Evolutionary conservation across 192 early-diverging fungal genomes (phyloP).

Genomic region (Ambispora gerdemannii): DNA sequence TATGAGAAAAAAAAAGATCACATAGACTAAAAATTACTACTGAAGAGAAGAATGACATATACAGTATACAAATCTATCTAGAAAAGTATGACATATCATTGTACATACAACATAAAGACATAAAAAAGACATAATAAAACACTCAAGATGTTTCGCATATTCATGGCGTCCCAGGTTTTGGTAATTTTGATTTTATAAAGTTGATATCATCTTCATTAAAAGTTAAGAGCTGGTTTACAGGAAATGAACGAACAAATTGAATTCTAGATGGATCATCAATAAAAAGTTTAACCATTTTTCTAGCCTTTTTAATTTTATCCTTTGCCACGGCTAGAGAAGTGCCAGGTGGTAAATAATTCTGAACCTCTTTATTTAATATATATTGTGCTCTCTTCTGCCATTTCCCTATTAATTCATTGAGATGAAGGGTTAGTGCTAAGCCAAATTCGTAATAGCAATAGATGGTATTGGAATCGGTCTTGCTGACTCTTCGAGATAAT

Average conservation of each 20-base stretch:
- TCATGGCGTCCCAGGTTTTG: slow-evolving; percentile 4
- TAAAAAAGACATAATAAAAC: slow-evolving; percentile 13
- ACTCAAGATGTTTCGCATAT: neutral
- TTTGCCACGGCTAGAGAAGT: slow-evolving; percentile 12
- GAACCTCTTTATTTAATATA: slow-evolving; percentile 1
- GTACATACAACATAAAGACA: neutral
- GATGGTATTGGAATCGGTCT: slow-evolving; percentile 8
- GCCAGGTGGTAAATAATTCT: slow-evolving; percentile 3
- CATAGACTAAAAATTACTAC: slow-evolving; percentile 4
- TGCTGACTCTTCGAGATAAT: neutral
- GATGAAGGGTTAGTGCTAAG: slow-evolving; percentile 1
- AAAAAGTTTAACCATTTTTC: slow-evolving; percentile 4
- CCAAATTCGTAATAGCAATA: slow-evolving; percentile 13
- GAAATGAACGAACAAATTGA: neutral
- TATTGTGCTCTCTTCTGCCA: slow-evolving; percentile 8
- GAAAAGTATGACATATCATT: slow-evolving; percentile 7
- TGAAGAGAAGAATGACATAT: slow-evolving; percentile 10
- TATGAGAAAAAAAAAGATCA: slow-evolving; percentile 7
- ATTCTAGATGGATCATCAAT: slow-evolving; percentile 8
- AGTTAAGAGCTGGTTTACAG: neutral
- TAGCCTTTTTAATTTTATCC: slow-evolving; percentile 11
- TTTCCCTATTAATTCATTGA: slow-evolving; percentile 5
- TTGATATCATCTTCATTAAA: slow-evolving; percentile 13
- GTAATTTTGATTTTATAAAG: neutral
- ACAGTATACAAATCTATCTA: slow-evolving; percentile 1